phyloP scores from a whole-genome alignment of 2,329 filamentous ascomycete genomes.

The Diplodia intermedia region DNA sequence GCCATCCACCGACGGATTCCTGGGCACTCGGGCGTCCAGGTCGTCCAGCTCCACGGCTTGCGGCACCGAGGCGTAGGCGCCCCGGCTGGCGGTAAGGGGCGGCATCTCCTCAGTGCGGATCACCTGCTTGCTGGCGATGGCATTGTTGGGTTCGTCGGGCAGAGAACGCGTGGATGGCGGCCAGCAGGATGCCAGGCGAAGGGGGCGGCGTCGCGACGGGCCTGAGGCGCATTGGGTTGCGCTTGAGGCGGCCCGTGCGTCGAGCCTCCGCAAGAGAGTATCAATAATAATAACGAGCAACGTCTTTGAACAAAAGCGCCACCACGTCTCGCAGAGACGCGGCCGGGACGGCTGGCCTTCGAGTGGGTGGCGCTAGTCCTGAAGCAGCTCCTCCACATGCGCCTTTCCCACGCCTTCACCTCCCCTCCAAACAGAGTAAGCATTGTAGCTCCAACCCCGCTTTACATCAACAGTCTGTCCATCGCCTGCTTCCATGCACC shows the following conservation, averaged over 20 bases:
- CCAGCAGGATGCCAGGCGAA: not conserved
- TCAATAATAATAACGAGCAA: conserved; percentile 11
- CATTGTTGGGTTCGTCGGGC: conserved; percentile 1
- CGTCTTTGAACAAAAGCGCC: too few species aligned
- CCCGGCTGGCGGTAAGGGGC: conserved; percentile 21
- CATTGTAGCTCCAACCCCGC: conserved; percentile 2
- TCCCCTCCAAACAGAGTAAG: not conserved
- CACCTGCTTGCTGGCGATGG: not conserved
- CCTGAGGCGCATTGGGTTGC: conserved; percentile 19
- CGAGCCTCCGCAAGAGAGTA: conserved; percentile 3
- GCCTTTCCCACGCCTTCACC: not conserved
- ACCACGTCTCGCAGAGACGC: too few species aligned
- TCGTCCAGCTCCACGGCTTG: conserved; percentile 25
- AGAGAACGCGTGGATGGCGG: conserved; percentile 19
- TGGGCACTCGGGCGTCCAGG: not conserved
- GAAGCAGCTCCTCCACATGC: not conserved
- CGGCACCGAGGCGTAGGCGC: conserved; percentile 24
- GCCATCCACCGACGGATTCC: conserved; percentile 26
- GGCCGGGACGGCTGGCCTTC: not conserved
- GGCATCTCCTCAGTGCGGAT: conserved; percentile 4
- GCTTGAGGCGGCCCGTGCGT: conserved; percentile 10
- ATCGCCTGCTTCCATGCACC: not conserved
- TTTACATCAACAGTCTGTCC: not conserved
- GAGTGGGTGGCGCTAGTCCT: conserved; percentile 8
- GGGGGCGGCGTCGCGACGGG: conserved; percentile 11